Evolutionary conservation across 1,139 yeast genomes (phyloP).

Genomic region (Saccharomyces hybrid): DNA sequence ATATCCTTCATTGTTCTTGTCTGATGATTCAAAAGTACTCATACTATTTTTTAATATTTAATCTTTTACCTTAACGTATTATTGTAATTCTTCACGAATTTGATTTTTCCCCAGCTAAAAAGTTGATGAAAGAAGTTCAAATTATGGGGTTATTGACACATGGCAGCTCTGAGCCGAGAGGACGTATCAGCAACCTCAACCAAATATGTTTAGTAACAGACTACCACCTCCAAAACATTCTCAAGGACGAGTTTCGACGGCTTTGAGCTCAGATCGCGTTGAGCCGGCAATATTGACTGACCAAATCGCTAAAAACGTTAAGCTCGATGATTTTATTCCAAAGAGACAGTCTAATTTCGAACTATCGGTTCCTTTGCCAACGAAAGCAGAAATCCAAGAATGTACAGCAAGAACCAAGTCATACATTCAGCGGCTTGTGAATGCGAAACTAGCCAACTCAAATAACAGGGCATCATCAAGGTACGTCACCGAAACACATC

Average conservation of each 20-base stretch:
- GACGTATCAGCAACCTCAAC: not conserved
- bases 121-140: not conserved
- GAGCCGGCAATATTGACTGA: conserved; percentile 9
- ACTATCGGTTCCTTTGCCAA: conserved; percentile 35
- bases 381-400: conserved; percentile 35
- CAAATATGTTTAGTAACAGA: not conserved
- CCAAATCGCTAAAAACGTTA: conserved; percentile 8
- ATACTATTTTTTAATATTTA: not conserved
- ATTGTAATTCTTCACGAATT: not conserved
- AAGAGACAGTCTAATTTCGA: conserved; percentile 38
- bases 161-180: not conserved
- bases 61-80: not conserved
- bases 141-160: not conserved
- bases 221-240: conserved; percentile 2
- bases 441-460: conserved; percentile 34
- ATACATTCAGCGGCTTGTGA: conserved; percentile 42
- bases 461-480: conserved; percentile 9
- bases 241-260: not conserved
- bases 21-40: not conserved
- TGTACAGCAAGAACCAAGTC: conserved; percentile 41
- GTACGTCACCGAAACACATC: not conserved
- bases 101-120: not conserved
- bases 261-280: not conserved
- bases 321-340: conserved; percentile 40
- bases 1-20: not conserved